These are phyloP conservation scores for Pichia sp. DNA, from an alignment of 1,139 yeast species.

Conservation along the genomic window DNA sequence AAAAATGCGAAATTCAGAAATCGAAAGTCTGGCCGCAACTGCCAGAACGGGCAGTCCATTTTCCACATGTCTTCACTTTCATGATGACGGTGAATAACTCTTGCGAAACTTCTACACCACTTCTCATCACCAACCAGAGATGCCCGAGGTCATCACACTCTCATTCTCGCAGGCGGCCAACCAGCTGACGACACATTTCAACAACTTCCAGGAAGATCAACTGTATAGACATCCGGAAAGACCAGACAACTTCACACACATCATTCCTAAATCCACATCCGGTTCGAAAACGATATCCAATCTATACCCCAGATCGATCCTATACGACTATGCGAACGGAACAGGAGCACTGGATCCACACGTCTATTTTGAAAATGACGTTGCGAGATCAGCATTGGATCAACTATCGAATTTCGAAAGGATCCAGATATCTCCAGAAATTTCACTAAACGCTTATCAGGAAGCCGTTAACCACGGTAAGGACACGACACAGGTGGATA, in stretches of 20 bases:
- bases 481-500: constrained; percentile 34
- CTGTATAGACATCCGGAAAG: constrained; percentile 43
- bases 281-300: constrained; percentile 33
- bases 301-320: constrained; percentile 72
- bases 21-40: too few relatives aligned
- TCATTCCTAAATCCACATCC: constrained; percentile 7
- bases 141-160: constrained; percentile 42
- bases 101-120: too few relatives aligned
- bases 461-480: constrained; percentile 48
- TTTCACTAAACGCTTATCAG: constrained; percentile 56
- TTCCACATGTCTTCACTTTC: too few relatives aligned
- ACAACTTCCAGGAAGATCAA: constrained; percentile 72
- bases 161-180: constrained; percentile 74
- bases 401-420: constrained; percentile 6
- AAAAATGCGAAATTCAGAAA: background rate
- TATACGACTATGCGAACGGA: constrained; percentile 76
- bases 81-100: too few relatives aligned
- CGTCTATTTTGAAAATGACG: constrained; percentile 40
- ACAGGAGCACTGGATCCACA: constrained; percentile 57
- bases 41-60: too few relatives aligned
- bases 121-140: too few relatives aligned
- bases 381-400: background rate
- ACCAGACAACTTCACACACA: constrained; percentile 6
- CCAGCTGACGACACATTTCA: constrained; percentile 74
- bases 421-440: constrained; percentile 16